phyloP scores from a whole-genome alignment of 208 protist species.

The Trypanosoma lewisi region DNA sequence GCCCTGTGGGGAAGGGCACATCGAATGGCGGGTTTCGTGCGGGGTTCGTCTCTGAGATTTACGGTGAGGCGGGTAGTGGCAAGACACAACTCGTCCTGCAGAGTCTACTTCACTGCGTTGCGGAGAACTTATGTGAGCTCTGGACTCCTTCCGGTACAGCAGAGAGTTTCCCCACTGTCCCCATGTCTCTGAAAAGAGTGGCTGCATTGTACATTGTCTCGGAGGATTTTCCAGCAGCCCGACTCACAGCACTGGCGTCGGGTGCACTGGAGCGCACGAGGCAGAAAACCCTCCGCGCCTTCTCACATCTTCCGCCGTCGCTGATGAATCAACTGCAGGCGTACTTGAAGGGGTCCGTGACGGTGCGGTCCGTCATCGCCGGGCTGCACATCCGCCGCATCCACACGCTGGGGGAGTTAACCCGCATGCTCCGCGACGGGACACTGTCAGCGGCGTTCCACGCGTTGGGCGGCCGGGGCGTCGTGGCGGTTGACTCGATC shows the following conservation, averaged over 20 bases:
- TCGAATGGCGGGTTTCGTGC: conserved; percentile 37
- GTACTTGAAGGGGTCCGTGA: conserved; percentile 19
- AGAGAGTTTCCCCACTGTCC: background rate
- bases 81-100: conserved; percentile 81
- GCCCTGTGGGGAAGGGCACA: background rate
- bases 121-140: conserved; percentile 17
- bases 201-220: conserved; percentile 54
- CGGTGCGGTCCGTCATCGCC: conserved; percentile 34
- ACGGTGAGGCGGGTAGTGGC: conserved; percentile 72
- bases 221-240: conserved; percentile 53
- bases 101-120: conserved; percentile 48
- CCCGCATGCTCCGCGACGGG: conserved; percentile 29
- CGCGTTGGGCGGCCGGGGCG: conserved; percentile 24
- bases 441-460: conserved; percentile 29
- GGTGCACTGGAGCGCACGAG: conserved; percentile 15
- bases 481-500: conserved; percentile 71
- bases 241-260: conserved; percentile 25
- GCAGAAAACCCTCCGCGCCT: conserved; percentile 15
- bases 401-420: conserved; percentile 31
- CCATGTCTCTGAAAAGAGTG: conserved; percentile 6
- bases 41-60: conserved; percentile 62
- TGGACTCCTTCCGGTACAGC: background rate
- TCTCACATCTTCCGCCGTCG: conserved; percentile 21
- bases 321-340: conserved; percentile 20
- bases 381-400: conserved; percentile 50